Evolutionary conservation across 371 early-diverging fungal genomes (phyloP).

Genomic region (Dipsacomyces acuminosporus): DNA sequence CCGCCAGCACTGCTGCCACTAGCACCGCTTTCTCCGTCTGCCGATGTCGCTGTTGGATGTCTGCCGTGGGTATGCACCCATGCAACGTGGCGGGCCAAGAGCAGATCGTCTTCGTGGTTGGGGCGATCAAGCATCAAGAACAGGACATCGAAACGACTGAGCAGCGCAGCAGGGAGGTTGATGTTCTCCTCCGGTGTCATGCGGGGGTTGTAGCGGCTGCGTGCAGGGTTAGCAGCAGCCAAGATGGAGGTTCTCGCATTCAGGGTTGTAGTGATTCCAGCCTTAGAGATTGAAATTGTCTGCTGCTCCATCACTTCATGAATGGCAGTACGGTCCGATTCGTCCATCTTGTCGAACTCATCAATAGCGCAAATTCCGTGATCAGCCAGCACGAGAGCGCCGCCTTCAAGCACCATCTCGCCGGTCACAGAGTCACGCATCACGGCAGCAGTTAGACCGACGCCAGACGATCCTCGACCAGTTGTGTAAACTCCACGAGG

Average conservation of each 20-base stretch:
- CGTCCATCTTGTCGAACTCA: slow-evolving; percentile 94
- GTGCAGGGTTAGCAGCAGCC: slow-evolving; percentile 87
- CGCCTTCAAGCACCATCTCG: slow-evolving; percentile 88
- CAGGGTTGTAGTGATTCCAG: slow-evolving; percentile 90
- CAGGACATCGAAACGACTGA: slow-evolving; percentile 96
- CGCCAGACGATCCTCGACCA: slow-evolving; percentile 89
- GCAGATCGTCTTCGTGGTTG: slow-evolving; percentile 64
- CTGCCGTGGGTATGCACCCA: slow-evolving; percentile 83
- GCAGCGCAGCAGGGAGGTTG: slow-evolving; percentile 91
- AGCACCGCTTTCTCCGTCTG: slow-evolving; percentile 23
- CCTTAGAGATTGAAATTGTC: slow-evolving; percentile 86
- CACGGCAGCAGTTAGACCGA: slow-evolving; percentile 92
- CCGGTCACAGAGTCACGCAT: slow-evolving; percentile 81
- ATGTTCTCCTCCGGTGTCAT: slow-evolving; percentile 86
- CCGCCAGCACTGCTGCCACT: slow-evolving; percentile 48
- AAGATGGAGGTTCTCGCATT: slow-evolving; percentile 89
- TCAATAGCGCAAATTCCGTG: slow-evolving; percentile 94
- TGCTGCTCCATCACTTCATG: slow-evolving; percentile 98
- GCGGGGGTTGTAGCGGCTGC: slow-evolving; percentile 80
- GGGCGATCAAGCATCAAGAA: slow-evolving; percentile 87
- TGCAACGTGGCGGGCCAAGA: slow-evolving; percentile 85
- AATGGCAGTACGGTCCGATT: slow-evolving; percentile 82
- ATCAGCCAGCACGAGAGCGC: slow-evolving; percentile 89
- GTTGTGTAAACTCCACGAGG: slow-evolving; percentile 93
- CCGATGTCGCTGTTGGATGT: slow-evolving; percentile 58